Base-by-base conservation (phyloP, 2,329 filamentous ascomycete genomes). In the Trichoderma pleuroti region DNA sequence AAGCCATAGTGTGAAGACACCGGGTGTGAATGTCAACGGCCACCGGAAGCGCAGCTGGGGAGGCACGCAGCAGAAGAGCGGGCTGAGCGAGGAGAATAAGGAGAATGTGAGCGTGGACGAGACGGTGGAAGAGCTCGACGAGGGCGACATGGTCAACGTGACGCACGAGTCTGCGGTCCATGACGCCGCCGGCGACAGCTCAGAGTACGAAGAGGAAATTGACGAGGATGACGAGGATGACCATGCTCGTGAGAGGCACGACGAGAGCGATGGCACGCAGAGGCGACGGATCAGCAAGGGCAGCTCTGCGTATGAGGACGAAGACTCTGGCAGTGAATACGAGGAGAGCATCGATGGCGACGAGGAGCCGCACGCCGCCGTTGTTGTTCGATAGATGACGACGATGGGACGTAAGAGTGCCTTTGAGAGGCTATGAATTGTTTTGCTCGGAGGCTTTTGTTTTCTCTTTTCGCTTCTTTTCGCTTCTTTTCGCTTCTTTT, bases 1-100 rank as follows among this genome's bases (percentile, higher is more conserved):
- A 72, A 94, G 91, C 79, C 91, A 94, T 78, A 94, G 92, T 71
- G 91, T 93, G 74, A 90, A 92, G 75, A 88, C 88, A 26, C 85
- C 89, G 32, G 83, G 81, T 5, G 77, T 74, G 39, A 72, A 74
- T 26, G 74, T 73, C 46, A 84, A 85, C 30, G 82, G 83, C 0
- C 78, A 88, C 60, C 86, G 92, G 61, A 93, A 94, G 81, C 84
- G 86, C 56, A 93, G 91, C 76, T 93, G 91, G 91, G 88, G 86
- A 34, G 87, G 86, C 18, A 83, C 79, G 68, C 77, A 76, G 57
- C 78, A 78, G 68, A 87, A 86, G 76, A 81, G 80, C 2, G 81
- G 80, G 1, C 85, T 86, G 65, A 86, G 84, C 5, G 85, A 86
- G 28, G 80, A 88, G 21, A 84, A 87, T 71, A 91, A 91, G 79